A percentile compares a stretch with the other conserved stretches of the same genome.
Conservation (phyloP, 495 filamentous ascomycete species). For the Massariosphaeria phaeospora region DNA sequence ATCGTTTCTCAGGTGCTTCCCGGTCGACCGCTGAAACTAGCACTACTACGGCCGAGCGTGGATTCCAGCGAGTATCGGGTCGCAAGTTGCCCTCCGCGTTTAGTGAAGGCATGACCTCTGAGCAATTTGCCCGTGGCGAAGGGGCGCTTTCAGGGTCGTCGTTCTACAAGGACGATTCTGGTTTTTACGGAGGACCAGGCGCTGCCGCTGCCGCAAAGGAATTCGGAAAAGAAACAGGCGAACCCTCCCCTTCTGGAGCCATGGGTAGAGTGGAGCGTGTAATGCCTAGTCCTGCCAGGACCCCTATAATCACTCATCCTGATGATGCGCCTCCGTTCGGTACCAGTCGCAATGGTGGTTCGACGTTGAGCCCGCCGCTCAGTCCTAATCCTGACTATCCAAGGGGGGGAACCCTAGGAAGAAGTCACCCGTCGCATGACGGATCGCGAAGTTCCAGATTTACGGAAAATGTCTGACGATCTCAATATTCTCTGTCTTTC, state of each 20-base stretch:
- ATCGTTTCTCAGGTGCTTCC: conserved; percentile 26
- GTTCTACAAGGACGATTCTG: conserved; percentile 41
- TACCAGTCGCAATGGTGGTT: conserved; percentile 15
- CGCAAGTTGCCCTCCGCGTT: conserved; percentile 33
- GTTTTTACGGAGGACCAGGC: conserved; percentile 40
- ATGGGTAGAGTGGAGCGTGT: conserved; percentile 37
- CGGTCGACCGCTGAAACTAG: conserved; percentile 25
- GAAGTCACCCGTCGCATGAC: conserved; percentile 52
- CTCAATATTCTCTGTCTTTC: not conserved
- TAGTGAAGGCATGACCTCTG: conserved; percentile 34
- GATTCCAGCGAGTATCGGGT: conserved; percentile 32
- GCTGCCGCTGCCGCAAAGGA: conserved; percentile 10
- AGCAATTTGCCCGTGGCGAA: conserved; percentile 27
- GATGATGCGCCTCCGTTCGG: conserved; percentile 37
- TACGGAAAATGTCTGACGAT: conserved; percentile 42
- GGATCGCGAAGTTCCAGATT: conserved; percentile 55
- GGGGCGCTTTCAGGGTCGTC: conserved; percentile 41
- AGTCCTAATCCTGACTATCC: conserved; percentile 13
- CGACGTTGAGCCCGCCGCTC: conserved; percentile 12
- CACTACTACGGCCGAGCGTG: conserved; percentile 16
- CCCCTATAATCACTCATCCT: conserved; percentile 45
- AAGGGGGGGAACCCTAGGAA: conserved; percentile 47
- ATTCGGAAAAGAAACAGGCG: conserved; percentile 18
- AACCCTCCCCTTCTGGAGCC: conserved; percentile 35
- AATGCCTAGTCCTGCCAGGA: conserved; percentile 48